These are phyloP conservation scores for Podila epicladia DNA, from an alignment of 192 early-diverging fungal species.

Conservation along the genomic window DNA sequence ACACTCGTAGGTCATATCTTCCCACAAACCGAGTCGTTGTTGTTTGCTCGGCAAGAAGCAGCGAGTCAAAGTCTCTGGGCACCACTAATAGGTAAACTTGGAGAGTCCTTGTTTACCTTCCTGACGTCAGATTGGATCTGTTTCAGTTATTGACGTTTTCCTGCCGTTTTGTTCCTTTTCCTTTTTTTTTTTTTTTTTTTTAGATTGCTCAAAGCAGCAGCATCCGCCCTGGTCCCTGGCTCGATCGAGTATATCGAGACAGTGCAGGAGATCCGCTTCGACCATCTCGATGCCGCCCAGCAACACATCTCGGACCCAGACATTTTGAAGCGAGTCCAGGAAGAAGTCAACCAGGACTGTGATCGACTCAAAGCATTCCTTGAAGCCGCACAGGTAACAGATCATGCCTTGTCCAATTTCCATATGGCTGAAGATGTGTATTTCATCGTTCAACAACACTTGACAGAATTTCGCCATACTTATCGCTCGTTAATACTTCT, in stretches of 20 bases:
- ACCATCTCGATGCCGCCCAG: constrained; percentile 78
- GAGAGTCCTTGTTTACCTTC: not conserved
- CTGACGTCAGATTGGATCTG: not conserved
- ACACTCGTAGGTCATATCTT: constrained; percentile 64
- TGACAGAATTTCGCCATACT: constrained; percentile 3
- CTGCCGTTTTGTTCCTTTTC: not conserved
- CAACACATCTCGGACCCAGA: constrained; percentile 62
- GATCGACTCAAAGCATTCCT: constrained; percentile 84
- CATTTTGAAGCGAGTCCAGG: constrained; percentile 60
- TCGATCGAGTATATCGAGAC: constrained; percentile 76
- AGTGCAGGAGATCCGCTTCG: constrained; percentile 83
- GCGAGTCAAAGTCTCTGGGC: constrained; percentile 86
- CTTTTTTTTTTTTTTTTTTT: not conserved
- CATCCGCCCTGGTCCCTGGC: constrained; percentile 77
- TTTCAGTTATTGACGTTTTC: constrained; percentile 24
- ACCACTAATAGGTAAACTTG: constrained; percentile 81
- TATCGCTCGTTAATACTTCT: not conserved
- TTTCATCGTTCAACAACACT: no score
- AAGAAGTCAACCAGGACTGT: constrained; percentile 83
- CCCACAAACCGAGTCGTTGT: constrained; percentile 82
- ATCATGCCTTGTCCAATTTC: not conserved
- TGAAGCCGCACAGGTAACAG: constrained; percentile 85
- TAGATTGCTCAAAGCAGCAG: constrained; percentile 75
- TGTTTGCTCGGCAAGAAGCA: constrained; percentile 97
- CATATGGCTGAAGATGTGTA: not conserved